Percentiles rank a stretch among this genome's conserved stretches.
These are phyloP conservation scores for Lactifluus piperatus DNA, from an alignment of 768 basidiomycete species.

Conservation along the genomic window DNA sequence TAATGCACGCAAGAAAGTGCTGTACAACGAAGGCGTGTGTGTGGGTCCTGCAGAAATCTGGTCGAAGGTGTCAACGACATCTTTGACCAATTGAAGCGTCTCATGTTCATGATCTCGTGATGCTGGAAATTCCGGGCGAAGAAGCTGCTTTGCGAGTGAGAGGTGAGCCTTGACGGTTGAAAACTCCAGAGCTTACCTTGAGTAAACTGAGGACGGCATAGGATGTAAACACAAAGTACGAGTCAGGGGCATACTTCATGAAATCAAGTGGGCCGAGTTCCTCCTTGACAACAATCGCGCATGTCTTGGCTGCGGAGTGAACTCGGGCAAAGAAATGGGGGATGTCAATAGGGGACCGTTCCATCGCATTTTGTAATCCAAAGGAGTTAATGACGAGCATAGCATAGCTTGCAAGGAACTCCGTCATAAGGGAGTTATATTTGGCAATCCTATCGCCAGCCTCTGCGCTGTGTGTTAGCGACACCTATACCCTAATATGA, in stretches of 20 bases:
- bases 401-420: slow-evolving; percentile 81
- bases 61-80: slow-evolving; percentile 76
- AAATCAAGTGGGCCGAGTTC: slow-evolving; percentile 68
- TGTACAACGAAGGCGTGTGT: slow-evolving; percentile 90
- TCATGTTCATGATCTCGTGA: slow-evolving; percentile 68
- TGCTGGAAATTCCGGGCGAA: slow-evolving; percentile 74
- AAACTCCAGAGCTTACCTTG: slow-evolving; percentile 48
- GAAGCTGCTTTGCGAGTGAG: slow-evolving; percentile 39
- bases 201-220: slow-evolving; percentile 89
- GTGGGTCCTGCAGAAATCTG: slow-evolving; percentile 63
- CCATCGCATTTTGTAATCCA: slow-evolving; percentile 92
- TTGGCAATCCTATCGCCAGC: slow-evolving; percentile 21
- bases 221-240: slow-evolving; percentile 84
- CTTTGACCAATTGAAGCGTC: slow-evolving; percentile 61
- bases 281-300: slow-evolving; percentile 68
- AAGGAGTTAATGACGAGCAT: slow-evolving; percentile 91
- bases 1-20: slow-evolving; percentile 71
- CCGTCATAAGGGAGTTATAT: slow-evolving; percentile 45
- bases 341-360: slow-evolving; percentile 61
- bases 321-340: slow-evolving; percentile 80
- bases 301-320: slow-evolving; percentile 60
- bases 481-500: neutral
- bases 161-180: neutral
- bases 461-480: neutral
- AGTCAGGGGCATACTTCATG: slow-evolving; percentile 81